Base-by-base conservation (phyloP, 352 stramenopile species). In the Globisporangium heterothallicum region DNA sequence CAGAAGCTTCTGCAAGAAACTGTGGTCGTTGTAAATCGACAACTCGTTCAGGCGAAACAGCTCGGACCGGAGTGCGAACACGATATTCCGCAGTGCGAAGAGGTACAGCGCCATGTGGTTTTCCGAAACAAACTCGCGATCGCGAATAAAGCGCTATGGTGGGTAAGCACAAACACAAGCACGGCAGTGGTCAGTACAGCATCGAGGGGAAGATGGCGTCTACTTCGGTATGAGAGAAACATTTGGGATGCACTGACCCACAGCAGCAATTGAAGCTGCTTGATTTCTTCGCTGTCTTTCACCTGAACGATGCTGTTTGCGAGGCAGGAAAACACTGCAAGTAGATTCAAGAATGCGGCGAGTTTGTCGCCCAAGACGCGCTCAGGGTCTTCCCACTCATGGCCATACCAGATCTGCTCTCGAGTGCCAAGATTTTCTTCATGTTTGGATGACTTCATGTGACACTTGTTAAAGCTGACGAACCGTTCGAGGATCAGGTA, bases 21-120 rank as follows among this genome's bases (percentile, higher is more conserved):
- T n/a, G n/a, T 51, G 32, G 14, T 61, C 54, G 25, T 43, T 51
- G 53, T 59, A 59, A 18, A 49, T 25, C 1, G 45, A 42, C 6
- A 45, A 45, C 40, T 9, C 29, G 13, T 19, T 29, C 30, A 61
- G 14, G 5, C 9, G 22, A 2, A 45, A 30, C 12, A 55, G 14
- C 6, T 61, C 38, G 0, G 26, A 19, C 14, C 38, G 42, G 6
- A 61, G 46, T 7, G 41, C 46, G 24, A 61, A 61, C 13, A 56
- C 40, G 9, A 56, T 50, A 40, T 56, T 61, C 10, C 54, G 54
- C 6, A 61, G 40, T 3, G 46, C 41, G 30, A 56, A 54, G 10
- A 61, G 24, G 25, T 61, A 61, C 38, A 61, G 24, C 4, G 41
- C 30, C 46, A 61, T 46, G 32, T 61, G 54, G 14, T 29, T 32